Percentiles rank a stretch among this genome's conserved stretches.
phyloP scores from a whole-genome alignment of 192 early-diverging fungal genomes.

The Mortierella antarctica region DNA sequence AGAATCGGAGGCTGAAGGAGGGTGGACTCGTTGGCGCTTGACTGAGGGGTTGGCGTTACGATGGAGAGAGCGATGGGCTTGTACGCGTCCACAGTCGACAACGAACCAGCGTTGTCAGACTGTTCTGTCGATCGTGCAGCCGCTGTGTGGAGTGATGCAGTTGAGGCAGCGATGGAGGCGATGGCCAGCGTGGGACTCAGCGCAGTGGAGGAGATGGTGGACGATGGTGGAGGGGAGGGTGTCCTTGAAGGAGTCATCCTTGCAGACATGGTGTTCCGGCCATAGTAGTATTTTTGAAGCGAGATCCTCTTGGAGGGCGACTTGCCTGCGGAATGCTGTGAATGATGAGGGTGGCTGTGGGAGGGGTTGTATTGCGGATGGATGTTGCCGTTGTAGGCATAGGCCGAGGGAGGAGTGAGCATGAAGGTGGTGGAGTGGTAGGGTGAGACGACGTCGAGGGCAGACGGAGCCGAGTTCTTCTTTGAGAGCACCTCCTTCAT shows the following conservation, averaged over 20 bases:
- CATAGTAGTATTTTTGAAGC: constrained; percentile 51
- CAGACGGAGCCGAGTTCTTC: constrained; percentile 27
- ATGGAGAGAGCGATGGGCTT: constrained; percentile 1
- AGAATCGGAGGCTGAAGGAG: constrained; percentile 17
- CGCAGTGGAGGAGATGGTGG: neutral
- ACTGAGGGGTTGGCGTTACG: constrained; percentile 1
- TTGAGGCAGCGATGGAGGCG: constrained; percentile 4
- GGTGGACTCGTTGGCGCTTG: too few species aligned
- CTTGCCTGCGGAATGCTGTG: constrained; percentile 11
- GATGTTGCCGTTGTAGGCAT: constrained; percentile 14
- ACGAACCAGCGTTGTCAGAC: constrained; percentile 43
- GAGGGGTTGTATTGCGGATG: neutral
- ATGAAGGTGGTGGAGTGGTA: constrained; percentile 49
- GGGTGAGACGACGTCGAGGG: constrained; percentile 45
- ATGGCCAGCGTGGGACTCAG: neutral
- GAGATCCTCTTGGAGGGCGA: constrained; percentile 47
- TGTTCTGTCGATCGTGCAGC: neutral
- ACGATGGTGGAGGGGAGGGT: constrained; percentile 28
- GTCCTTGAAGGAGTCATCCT: constrained; percentile 36
- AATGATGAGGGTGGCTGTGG: neutral
- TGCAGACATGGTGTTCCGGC: constrained; percentile 38
- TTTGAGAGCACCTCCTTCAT: constrained; percentile 41
- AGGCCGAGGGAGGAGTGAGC: constrained; percentile 47
- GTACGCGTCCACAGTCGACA: constrained; percentile 25
- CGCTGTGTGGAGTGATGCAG: constrained; percentile 3